Percentiles rank a stretch among this genome's conserved stretches.
phyloP scores from a whole-genome alignment of 495 filamentous ascomycete species.

The Hypomontagnella monticulosa region DNA sequence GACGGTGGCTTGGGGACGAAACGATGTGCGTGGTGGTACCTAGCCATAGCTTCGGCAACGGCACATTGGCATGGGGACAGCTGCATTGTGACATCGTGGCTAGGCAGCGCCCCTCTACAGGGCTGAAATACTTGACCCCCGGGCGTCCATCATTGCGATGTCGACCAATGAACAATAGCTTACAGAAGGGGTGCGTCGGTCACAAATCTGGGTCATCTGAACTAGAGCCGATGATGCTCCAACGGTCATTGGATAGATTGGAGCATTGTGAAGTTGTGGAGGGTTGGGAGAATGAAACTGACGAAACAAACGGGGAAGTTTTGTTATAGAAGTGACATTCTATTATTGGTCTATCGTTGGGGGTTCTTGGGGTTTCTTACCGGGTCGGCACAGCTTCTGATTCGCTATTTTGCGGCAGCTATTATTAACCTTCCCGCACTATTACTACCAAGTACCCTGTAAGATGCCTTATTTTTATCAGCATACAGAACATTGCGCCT shows the following conservation, averaged over 20 bases:
- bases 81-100: constrained; percentile 37
- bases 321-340: background rate
- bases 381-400: background rate
- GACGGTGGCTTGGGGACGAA: background rate
- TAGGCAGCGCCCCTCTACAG: constrained; percentile 22
- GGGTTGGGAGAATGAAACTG: constrained; percentile 5
- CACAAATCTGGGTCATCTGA: constrained; percentile 34
- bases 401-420: background rate
- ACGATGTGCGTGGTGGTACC: constrained; percentile 10
- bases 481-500: no score
- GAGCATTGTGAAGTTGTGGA: constrained; percentile 1
- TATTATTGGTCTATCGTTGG: background rate
- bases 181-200: constrained; percentile 17
- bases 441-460: no score
- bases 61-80: constrained; percentile 6
- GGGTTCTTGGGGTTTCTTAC: background rate
- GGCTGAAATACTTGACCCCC: constrained; percentile 30
- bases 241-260: background rate
- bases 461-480: no score
- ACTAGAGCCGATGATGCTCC: background rate
- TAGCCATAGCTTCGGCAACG: constrained; percentile 20
- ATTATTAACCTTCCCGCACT: no score
- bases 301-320: constrained; percentile 1
- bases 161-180: constrained; percentile 24
- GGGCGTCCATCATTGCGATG: constrained; percentile 9